These are phyloP conservation scores for Trametes sanguinea DNA, from an alignment of 768 basidiomycete genomes.

Conservation along the genomic window DNA sequence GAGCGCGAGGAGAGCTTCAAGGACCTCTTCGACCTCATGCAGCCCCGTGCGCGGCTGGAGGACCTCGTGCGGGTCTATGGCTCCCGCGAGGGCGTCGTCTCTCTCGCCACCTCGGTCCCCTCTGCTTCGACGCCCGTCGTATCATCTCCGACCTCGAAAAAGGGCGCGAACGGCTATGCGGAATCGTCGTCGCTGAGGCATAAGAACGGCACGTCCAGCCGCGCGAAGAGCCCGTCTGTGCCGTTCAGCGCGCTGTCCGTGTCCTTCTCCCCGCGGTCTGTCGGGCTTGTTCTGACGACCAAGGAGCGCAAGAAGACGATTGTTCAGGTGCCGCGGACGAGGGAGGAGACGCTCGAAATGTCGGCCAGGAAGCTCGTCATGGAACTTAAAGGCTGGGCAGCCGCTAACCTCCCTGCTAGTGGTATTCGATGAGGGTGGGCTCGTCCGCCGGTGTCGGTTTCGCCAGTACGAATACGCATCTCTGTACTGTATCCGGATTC, in stretches of 20 bases:
- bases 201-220: neutral
- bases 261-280: conserved; percentile 43
- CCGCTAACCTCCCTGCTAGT: conserved; percentile 1
- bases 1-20: conserved; percentile 75
- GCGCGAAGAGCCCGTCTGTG: conserved; percentile 22
- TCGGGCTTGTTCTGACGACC: conserved; percentile 39
- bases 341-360: conserved; percentile 58
- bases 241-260: conserved; percentile 42
- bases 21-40: conserved; percentile 75
- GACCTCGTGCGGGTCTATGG: conserved; percentile 61
- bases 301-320: conserved; percentile 51
- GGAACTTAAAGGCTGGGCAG: conserved; percentile 48
- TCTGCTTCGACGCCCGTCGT: conserved; percentile 1
- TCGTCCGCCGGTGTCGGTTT: neutral
- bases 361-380: conserved; percentile 54
- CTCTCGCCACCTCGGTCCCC: conserved; percentile 1
- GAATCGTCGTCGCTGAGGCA: neutral
- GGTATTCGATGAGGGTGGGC: neutral
- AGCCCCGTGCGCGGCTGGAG: conserved; percentile 75
- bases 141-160: conserved; percentile 6
- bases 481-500: too few species aligned
- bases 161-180: conserved; percentile 9
- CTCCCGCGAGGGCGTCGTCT: conserved; percentile 39
- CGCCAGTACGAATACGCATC: too few species aligned
- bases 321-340: conserved; percentile 50